Base-by-base conservation (phyloP, 257 asterid species). In the Perilla frutescens region DNA sequence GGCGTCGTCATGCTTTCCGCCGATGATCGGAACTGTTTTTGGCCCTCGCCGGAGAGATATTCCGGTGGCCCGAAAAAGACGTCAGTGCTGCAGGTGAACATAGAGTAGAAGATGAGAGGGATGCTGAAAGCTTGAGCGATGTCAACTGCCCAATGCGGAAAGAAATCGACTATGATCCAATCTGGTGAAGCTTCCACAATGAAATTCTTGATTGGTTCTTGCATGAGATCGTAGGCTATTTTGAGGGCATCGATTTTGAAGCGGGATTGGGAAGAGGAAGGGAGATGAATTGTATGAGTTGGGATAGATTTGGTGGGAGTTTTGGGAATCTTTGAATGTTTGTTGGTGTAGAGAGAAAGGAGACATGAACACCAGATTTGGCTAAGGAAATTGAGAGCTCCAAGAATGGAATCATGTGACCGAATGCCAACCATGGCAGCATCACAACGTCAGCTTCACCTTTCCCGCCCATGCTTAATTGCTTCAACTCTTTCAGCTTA, bases 341-440 rank as follows among this genome's bases (percentile, higher is more conserved):
- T 29, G 31, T 72, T 8, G 70, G 87, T 45, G 79, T 76, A 45
- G 79, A 81, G 51, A 54, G 70, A 59, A 41, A 69, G 9, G 75
- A 76, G 31, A 76, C 83, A 59, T 72, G 85, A 12, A 84, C 71
- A 20, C 80, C 78, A 4, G 4, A 29, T 50, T 53, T 58, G 64
- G 88, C 88, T 1, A 84, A 67, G 66, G 82, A 80, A 3, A 81
- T 39, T 3, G 85, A 67, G 61, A 84, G 78, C 13, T 81, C 79
- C 9, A 20, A 47, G 49, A 72, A 78, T 15, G 88, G 81, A 66
- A 76, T 70, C 15, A 84, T 43, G 45, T 83, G 26, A 20, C 26
- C 26, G 26, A 20, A 20, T 20, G 26, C 26, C 26, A 20, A 20
- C 26, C 26, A 20, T 20, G 26, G 26, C 26, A 20, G 26, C 26